These are phyloP conservation scores for Aspergillus terreus DNA, from an alignment of 2,329 filamentous ascomycete species.

Conservation along the genomic window DNA sequence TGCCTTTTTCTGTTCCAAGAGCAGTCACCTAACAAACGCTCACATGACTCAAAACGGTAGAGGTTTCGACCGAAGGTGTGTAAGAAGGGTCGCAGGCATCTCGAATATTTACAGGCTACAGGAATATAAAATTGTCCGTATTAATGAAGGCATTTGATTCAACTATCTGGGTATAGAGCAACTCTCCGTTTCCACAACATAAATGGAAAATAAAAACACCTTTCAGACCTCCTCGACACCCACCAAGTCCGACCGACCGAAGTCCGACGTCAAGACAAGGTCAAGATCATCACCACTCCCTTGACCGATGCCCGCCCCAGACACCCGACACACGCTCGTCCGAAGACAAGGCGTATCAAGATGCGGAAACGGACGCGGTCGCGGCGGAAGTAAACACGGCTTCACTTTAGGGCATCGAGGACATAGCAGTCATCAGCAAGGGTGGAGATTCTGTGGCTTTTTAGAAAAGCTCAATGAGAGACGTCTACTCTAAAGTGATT, in stretches of 20 bases:
- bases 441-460: slow-evolving; percentile 88
- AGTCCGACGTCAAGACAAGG: slow-evolving; percentile 67
- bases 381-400: slow-evolving; percentile 53
- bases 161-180: too few relatives aligned
- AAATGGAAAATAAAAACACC: slow-evolving; percentile 45
- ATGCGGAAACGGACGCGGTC: slow-evolving; percentile 17
- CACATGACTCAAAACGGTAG: too few relatives aligned
- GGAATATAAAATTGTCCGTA: too few relatives aligned
- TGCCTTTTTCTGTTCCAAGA: too few relatives aligned
- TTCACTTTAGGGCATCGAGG: slow-evolving; percentile 90
- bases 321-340: slow-evolving; percentile 35
- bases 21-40: too few relatives aligned
- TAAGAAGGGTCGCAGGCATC: too few relatives aligned
- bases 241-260: slow-evolving; percentile 75
- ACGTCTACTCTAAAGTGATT: slow-evolving; percentile 99
- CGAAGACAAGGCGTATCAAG: slow-evolving; percentile 17
- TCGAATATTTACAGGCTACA: too few relatives aligned
- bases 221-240: slow-evolving; percentile 90
- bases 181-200: too few relatives aligned
- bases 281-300: slow-evolving; percentile 94
- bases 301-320: slow-evolving; percentile 55
- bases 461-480: slow-evolving; percentile 85
- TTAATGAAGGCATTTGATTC: too few relatives aligned
- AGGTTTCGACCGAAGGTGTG: too few relatives aligned
- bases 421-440: slow-evolving; percentile 87